Conservation (phyloP, 2,329 filamentous ascomycete genomes). For the Exophiala aquamarina region DNA sequence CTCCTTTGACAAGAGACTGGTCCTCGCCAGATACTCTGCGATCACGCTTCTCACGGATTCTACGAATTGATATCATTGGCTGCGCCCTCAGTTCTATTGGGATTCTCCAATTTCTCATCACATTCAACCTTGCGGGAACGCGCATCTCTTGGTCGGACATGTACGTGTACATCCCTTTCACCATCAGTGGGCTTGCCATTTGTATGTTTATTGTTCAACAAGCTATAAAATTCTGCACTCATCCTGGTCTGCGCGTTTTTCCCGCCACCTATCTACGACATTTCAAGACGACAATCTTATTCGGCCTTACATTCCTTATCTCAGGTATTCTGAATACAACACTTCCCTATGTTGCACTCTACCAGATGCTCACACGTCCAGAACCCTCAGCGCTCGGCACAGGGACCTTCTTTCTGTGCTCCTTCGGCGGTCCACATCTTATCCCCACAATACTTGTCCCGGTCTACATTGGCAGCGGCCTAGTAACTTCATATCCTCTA, state of each 20-base stretch:
- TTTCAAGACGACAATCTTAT: constrained; percentile 14
- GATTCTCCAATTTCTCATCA: constrained; percentile 15
- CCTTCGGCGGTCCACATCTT: constrained; percentile 14
- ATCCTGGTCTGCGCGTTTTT: constrained; percentile 9
- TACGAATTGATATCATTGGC: constrained; percentile 10
- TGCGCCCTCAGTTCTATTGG: constrained; percentile 14
- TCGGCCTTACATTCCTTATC: constrained; percentile 14
- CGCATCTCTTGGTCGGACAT: constrained; percentile 7
- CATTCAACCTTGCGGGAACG: constrained; percentile 19
- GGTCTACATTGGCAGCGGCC: constrained; percentile 17
- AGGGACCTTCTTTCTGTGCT: constrained; percentile 19
- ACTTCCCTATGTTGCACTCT: constrained; percentile 16
- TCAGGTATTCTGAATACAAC: constrained; percentile 13
- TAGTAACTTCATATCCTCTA: constrained; percentile 10
- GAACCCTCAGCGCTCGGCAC: constrained; percentile 10
- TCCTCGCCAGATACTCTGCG: constrained; percentile 1
- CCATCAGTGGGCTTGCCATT: constrained; percentile 5
- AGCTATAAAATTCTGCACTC: constrained; percentile 1
- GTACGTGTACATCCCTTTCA: constrained; percentile 11
- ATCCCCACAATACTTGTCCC: constrained; percentile 12
- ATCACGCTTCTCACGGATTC: neutral
- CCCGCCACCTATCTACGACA: constrained; percentile 9
- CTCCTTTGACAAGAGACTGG: constrained; percentile 4
- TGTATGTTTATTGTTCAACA: constrained; percentile 16
- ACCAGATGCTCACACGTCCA: constrained; percentile 16